Evolutionary conservation across 2,329 filamentous ascomycete genomes (phyloP), one percentile per base, ranked within the genome.

Genomic region (Corniculantispora saksenae): DNA sequence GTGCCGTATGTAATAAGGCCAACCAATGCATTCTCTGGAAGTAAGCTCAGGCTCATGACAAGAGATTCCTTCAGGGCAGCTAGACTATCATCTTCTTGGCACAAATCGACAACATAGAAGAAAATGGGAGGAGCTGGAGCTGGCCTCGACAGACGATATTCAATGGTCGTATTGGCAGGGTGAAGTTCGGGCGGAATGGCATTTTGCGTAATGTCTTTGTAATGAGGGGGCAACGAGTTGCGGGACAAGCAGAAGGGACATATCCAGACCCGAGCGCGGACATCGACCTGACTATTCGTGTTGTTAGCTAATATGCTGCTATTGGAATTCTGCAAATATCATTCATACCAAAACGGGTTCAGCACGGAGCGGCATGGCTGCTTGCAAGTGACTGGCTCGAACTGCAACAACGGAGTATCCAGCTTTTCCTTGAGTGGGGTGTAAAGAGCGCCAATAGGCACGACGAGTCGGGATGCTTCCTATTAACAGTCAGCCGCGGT

Each of bases 321-420:
- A 38, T 43, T 32, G 32, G 32, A 43, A 3, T 15, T 43, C 38
- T 6, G 38, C 13, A 38, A 43, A 15, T 43, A 15, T 15, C 8
- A 3, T 43, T 6, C 4, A 43, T 85, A 96, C 93, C 94, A 97
- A 84, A 94, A 98, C 53, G 95, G 95, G 77, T 99, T 99, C 77
- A 99, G 84, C 45, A 98, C 93, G 63, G 94, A 94, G 78, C 94
- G 91, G 80, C 95, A 99, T 67, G 95, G 95, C 77, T 91, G 88
- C 81, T 97, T 97, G 89, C 95, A 99, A 67, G 92, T 94, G 50
- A 99, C 93, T 21, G 95, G 95, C 80, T 98, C 94, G 80, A 98
- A 98, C 77, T 96, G 92, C 61, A 99, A 85, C 68, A 97, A 81
- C 63, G 94, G 93, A 27, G 92, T 92, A 69, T 97, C 91, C 25